phyloP scores from a whole-genome alignment of 495 filamentous ascomycete genomes.

The Penicillium paradoxum region DNA sequence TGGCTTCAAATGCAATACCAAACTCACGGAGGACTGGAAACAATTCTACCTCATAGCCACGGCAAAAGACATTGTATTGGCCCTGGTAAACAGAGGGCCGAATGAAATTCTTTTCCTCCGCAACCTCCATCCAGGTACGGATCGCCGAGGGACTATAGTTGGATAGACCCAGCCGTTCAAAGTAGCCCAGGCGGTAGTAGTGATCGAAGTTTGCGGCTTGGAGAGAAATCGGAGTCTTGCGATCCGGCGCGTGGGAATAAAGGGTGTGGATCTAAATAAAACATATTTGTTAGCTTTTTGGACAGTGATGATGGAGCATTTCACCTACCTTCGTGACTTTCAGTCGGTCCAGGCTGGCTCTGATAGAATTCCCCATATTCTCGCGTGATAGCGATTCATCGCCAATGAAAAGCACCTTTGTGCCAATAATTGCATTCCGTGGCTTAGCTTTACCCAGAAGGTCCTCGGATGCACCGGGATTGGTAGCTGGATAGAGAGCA shows the following conservation, averaged over 20 bases:
- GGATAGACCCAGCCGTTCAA: slow-evolving; percentile 10
- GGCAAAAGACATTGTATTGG: slow-evolving; percentile 38
- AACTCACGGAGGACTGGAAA: slow-evolving; percentile 50
- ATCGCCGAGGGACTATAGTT: slow-evolving; percentile 14
- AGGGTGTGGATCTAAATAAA: slow-evolving; percentile 10
- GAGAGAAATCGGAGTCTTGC: slow-evolving; percentile 6
- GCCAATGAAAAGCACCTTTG: slow-evolving; percentile 13
- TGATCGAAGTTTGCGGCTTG: slow-evolving; percentile 16
- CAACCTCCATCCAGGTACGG: slow-evolving; percentile 2
- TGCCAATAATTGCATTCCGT: slow-evolving; percentile 12
- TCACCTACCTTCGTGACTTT: slow-evolving; percentile 2
- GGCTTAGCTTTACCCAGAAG: slow-evolving; percentile 4
- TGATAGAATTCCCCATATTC: slow-evolving; percentile 12
- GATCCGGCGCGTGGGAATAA: slow-evolving; percentile 15
- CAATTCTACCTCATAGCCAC: slow-evolving; percentile 40
- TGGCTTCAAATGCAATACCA: slow-evolving; percentile 42
- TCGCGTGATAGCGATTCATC: slow-evolving; percentile 2
- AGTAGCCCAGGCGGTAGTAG: slow-evolving; percentile 5
- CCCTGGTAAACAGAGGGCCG: slow-evolving; percentile 15
- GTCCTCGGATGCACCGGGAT: slow-evolving; percentile 8
- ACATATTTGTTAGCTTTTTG: neutral
- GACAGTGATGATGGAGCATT: neutral
- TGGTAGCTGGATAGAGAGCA: slow-evolving; percentile 11
- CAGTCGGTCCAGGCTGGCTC: slow-evolving; percentile 8
- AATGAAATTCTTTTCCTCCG: slow-evolving; percentile 4